Evolutionary conservation across 495 filamentous ascomycete genomes (phyloP), one percentile per base, ranked within the genome.

Genomic region (Pseudevernia furfuracea): DNA sequence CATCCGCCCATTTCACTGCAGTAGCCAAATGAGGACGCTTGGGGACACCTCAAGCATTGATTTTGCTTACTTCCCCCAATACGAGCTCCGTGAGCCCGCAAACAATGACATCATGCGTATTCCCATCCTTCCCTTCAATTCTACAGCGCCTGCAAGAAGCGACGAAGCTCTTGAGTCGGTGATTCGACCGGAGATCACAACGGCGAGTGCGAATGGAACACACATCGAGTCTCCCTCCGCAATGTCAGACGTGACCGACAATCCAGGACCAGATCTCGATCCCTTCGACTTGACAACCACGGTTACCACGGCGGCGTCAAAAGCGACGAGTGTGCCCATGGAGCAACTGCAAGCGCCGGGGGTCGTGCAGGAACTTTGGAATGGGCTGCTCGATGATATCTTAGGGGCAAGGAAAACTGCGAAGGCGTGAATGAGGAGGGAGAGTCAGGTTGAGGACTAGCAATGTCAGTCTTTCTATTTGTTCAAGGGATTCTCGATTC

Each of bases 21-120:
- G 25, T 28, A 11, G 32, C 9, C 49, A 32, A 39, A 59, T 21
- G 2, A 44, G 23, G 32, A 71, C 80, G 63, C 74, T 80, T 63
- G 77, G 80, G 66, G 84, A 87, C 76, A 75, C 73, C 64, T 85
- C 82, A 48, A 82, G 84, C 37, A 84, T 87, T 60, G 85, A 87
- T 77, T 84, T 87, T 66, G 80, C 79, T 69, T 86, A 81, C 78
- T 75, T 88, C 73, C 85, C 85, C 38, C 75, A 79, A 60, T 73
- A 75, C 57, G 77, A 80, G 59, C 65, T 80, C 25, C 78, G 81
- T 44, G 67, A 71, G 12, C 61, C 73, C 14, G 30, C 69, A 44
- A 71, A 71, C 11, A 52, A 63, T 21, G 65, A 70, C 43, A 43
- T 60, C 44, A 57, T 74, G 23, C 80, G 76, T 59, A 77, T 85